Conservation (phyloP, 805 yeast species). For the Saccharomycopsis sp. region DNA sequence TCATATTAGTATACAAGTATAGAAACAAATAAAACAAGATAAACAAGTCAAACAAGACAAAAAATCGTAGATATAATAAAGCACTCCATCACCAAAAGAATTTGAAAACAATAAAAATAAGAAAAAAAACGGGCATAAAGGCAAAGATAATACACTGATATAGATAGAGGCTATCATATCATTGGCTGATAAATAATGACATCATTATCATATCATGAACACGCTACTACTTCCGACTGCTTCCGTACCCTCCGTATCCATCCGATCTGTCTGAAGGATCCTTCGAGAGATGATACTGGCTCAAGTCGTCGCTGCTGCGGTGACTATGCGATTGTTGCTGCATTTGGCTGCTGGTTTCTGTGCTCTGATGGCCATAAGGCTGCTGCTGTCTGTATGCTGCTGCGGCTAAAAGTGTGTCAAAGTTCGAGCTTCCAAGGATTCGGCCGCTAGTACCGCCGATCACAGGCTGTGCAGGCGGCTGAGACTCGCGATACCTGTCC, state of each 20-base stretch:
- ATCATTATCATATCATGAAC: neutral
- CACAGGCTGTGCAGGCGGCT: neutral
- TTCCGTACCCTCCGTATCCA: neutral
- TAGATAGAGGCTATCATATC: neutral
- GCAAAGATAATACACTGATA: neutral
- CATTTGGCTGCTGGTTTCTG: neutral
- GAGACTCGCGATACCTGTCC: neutral
- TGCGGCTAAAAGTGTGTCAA: slow-evolving; percentile 7
- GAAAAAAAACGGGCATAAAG: neutral
- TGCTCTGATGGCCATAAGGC: slow-evolving; percentile 2
- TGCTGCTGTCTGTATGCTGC: slow-evolving; percentile 11
- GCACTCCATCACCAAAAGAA: neutral
- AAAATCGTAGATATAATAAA: neutral
- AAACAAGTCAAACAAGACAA: neutral
- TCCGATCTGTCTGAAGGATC: neutral
- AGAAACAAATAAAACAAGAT: neutral
- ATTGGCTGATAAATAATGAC: no score
- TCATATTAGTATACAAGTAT: neutral
- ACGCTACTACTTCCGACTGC: neutral
- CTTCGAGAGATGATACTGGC: slow-evolving; percentile 4
- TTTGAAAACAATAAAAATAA: neutral
- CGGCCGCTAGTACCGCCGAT: neutral
- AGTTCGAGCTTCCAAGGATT: slow-evolving; percentile 5
- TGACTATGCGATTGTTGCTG: slow-evolving; percentile 1
- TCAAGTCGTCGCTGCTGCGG: slow-evolving; percentile 1